These are phyloP conservation scores for bread wheat (Triticum aestivum) DNA, from an alignment of 176 grass and related monocot genomes.

Conservation along the genomic window IWGSC_CS_RefSeq_v2.1 NC_057809.1:587884421-587884920, in stretches of 20 bases:
- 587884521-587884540: constrained; percentile 32
- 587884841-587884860: constrained; percentile 31
- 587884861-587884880: constrained; percentile 26
- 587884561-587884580: constrained; percentile 22
- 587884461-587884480: constrained; percentile 16
- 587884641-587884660: background rate
- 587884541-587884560: constrained; percentile 1
- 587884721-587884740: background rate
- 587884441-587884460: background rate
- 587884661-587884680: background rate
- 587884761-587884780: constrained; percentile 19
- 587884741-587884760: background rate
- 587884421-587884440: constrained; percentile 14
- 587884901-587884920: background rate
- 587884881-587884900: constrained; percentile 30
- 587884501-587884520: constrained; percentile 14
- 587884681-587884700: background rate
- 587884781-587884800: constrained; percentile 16
- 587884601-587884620: background rate
- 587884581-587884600: constrained; percentile 23
- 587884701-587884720: background rate
- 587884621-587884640: constrained; percentile 13
- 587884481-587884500: constrained; percentile 9
- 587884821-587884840: constrained; percentile 10
- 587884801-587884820: constrained; percentile 13